Evolutionary conservation across 495 filamentous ascomycete species (phyloP).

Genomic region (Staphylotrichum tortipilum): DNA sequence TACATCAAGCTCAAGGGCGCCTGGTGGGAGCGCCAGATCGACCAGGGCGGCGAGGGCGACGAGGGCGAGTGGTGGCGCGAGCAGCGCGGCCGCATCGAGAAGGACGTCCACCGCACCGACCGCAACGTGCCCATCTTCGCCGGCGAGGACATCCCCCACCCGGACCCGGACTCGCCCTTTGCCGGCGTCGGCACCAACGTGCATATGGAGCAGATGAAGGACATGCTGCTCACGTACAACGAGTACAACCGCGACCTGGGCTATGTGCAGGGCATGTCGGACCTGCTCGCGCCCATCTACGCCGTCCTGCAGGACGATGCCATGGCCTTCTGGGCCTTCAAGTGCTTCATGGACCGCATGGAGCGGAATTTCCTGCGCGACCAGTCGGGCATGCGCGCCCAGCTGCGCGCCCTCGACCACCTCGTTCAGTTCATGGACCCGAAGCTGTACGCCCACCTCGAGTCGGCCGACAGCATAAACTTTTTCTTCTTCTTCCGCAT

Average conservation of each 20-base stretch:
- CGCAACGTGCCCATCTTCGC: conserved; percentile 86
- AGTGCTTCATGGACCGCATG: conserved; percentile 93
- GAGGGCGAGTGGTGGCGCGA: conserved; percentile 93
- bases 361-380: conserved; percentile 96
- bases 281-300: conserved; percentile 91
- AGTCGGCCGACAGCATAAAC: conserved; percentile 86
- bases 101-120: conserved; percentile 96
- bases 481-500: conserved; percentile 99
- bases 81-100: conserved; percentile 88
- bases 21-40: conserved; percentile 93
- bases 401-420: conserved; percentile 84
- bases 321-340: conserved; percentile 93
- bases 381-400: conserved; percentile 88
- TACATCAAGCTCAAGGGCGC: conserved; percentile 88
- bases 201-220: conserved; percentile 96
- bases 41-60: conserved; percentile 63
- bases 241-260: conserved; percentile 89
- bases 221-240: conserved; percentile 97
- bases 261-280: conserved; percentile 98
- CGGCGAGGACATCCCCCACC: conserved; percentile 96
- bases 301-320: conserved; percentile 96
- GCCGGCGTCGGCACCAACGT: conserved; percentile 87
- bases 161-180: conserved; percentile 93
- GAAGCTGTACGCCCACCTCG: conserved; percentile 80
- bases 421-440: conserved; percentile 95